Evolutionary conservation across 1,284 basidiomycete genomes (phyloP), one percentile per base, ranked within the genome.

Genomic region (Rhodotorula glutinis): DNA sequence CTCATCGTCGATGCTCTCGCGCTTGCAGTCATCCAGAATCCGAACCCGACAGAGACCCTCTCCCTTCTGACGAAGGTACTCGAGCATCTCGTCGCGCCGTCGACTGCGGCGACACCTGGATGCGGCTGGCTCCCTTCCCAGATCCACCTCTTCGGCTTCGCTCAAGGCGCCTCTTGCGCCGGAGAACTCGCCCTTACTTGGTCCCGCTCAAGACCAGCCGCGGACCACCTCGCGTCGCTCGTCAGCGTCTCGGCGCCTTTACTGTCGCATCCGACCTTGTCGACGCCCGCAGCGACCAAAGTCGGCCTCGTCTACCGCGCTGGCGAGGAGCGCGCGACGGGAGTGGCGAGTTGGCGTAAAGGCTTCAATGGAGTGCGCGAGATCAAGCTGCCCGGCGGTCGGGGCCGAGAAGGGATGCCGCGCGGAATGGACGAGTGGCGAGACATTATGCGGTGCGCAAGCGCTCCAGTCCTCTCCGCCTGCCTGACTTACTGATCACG

Each of bases 121-220:
- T n/a, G 29, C 67, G 73, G 70, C 25, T 80, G 79, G 79, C 56
- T 44, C 3, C 27, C 73, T 0, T 47, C 58, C 1, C 52, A 62
- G 2, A 74, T 80, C 7, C 79, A 80, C 66, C 46, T 79, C 1
- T 78, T 80, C 54, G 79, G 79, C 1, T 80, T 76, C 60, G 78
- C 74, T 0, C 79, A 80, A 68, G 79, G 79, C 23, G 79, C 75
- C 11, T 74, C 74, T 0, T 67, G 76, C 25, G 77, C 76, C 0
- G 72, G 75, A 3, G 79, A 80, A 56, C 65, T 78, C 3, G 66
- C 75, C 3, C 71, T 78, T 16, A 40, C 59, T 2, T 75, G 59
- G 53, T 21, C 60, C 2, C 53, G 60, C 1, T n/a, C 61, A 13
- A 27, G 21, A 14, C 52, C 61, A 2, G 29, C 23, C 16, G 29